Base-by-base conservation (phyloP, 1,139 yeast genomes). In the Hansenula sp. region DNA sequence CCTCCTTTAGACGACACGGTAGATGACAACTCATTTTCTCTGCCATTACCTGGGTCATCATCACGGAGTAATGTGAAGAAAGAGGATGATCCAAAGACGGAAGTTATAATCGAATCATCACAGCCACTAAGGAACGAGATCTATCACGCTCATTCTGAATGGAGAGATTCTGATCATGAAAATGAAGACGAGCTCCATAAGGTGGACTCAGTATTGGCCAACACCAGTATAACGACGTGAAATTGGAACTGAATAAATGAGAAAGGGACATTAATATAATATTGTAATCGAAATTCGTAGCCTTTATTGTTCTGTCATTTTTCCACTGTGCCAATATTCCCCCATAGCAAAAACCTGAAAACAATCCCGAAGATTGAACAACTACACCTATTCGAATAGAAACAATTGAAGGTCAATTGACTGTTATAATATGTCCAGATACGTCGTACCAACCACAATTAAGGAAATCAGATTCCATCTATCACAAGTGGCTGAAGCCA, bases 11-110 rank as follows among this genome's bases (percentile, higher is more conserved):
- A 27, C 13, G 43, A 45, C 19, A 35, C 46, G 2, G 24, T 39
- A 3, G 56, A 49, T 36, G 61, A 59, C 32, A 59, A 58, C 36
- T 60, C 64, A 3, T 56, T 60, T 38, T 57, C 62, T 3, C 33
- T 57, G 27, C 62, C 64, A 5, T 36, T 58, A 14, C 59, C 61
- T 0, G 53, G 57, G 2, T 44, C 53, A 4, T 45, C 53, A 2
- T 25, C 29, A 9, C 16, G 37, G 13, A 25, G 21, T 14, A 32
- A 24, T 7, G 7, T 16, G 1, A 22, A 34, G 34, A 36, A 9
- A 18, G 18, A 16, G 7, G 3, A 6, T 17, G 3, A 17, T 13
- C 29, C 5, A 28, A 28, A 8, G 9, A 28, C 13, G 20, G 12
- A 28, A 16, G n/a, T n/a, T n/a, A n/a, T n/a, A n/a, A n/a, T n/a